Evolutionary conservation across 1,139 yeast species (phyloP).

Genomic region (Hanseniaspora uvarum): DNA sequence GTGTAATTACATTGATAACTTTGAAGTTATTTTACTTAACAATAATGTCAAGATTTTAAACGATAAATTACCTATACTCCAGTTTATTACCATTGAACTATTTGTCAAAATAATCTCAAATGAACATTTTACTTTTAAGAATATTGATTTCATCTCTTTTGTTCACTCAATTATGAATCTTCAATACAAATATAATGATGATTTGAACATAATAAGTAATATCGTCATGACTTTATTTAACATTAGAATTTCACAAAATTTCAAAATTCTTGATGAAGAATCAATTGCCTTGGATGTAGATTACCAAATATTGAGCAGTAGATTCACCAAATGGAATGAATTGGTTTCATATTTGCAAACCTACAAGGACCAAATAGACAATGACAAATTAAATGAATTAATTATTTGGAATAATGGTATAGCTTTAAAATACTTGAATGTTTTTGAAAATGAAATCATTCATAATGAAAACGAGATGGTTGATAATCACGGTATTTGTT

Average conservation of each 20-base stretch:
- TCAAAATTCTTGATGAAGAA: slow-evolving; percentile 4
- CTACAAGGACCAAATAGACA: neutral
- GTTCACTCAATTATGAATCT: neutral
- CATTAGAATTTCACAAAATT: neutral
- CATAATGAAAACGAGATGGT: neutral
- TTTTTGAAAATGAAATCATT: neutral
- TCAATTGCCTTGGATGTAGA: neutral
- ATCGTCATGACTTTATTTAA: neutral
- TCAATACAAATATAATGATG: neutral
- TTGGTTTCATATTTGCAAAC: neutral
- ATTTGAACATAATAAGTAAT: neutral
- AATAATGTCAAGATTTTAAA: neutral
- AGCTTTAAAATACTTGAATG: slow-evolving; percentile 11
- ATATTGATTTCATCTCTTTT: neutral
- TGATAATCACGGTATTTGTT: neutral
- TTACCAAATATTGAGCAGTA: neutral
- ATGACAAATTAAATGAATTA: slow-evolving; percentile 3
- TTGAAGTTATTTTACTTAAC: neutral
- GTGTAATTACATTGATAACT: neutral
- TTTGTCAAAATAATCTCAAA: neutral
- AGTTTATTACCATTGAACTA: slow-evolving; percentile 4
- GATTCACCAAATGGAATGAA: neutral
- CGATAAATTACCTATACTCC: slow-evolving; percentile 6
- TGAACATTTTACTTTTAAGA: neutral
- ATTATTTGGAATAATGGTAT: slow-evolving; percentile 12